Base-by-base conservation (phyloP, 2,329 filamentous ascomycete species). In the Aspergillus ochraceoroseus region DNA sequence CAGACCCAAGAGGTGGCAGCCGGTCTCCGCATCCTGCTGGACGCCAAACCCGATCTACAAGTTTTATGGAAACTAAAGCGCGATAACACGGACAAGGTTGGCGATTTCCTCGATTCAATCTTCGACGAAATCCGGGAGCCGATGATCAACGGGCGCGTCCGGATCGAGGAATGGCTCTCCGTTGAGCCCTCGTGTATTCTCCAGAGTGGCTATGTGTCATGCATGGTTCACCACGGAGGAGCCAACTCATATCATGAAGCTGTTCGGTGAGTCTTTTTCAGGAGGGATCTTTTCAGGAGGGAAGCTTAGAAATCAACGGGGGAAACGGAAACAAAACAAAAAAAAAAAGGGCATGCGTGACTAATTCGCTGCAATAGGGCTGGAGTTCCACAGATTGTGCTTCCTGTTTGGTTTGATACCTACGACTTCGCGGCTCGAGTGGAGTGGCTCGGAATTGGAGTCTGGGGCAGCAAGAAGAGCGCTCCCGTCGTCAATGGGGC, bases 181-280 rank as follows among this genome's bases (percentile, higher is more conserved):
- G 57, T 63, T 0, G 63, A 71, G 23, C 68, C 70, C 1, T 35
- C 42, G 3, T 32, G 40, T 12, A 36, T 58, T 31, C 36, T 74
- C 4, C 49, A 61, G 18, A 63, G 59, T 2, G 66, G 66, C 0
- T 49, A 61, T 11, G 51, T 74, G 4, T 54, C 60, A 2, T 67
- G 65, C 17, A 62, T 67, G 7, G 57, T 74, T 2, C 65, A 72
- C 36, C 71, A 74, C 41, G 71, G 71, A 5, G 71, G 71, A 3
- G 67, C 70, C 0, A 73, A 70, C 40, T 71, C 68, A 0, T 74
- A 64, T 40, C 63, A 70, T 22, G 72, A 75, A 50, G 66, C 66
- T 4, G 51, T 71, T 36, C 56, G 54, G 70, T 71, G 54, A 52
- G 63, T 58, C 9, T 3, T 13, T 28, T 22, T 9, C 6, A n/a